phyloP scores from a whole-genome alignment of 768 basidiomycete species.

The Russula olivacea region DNA sequence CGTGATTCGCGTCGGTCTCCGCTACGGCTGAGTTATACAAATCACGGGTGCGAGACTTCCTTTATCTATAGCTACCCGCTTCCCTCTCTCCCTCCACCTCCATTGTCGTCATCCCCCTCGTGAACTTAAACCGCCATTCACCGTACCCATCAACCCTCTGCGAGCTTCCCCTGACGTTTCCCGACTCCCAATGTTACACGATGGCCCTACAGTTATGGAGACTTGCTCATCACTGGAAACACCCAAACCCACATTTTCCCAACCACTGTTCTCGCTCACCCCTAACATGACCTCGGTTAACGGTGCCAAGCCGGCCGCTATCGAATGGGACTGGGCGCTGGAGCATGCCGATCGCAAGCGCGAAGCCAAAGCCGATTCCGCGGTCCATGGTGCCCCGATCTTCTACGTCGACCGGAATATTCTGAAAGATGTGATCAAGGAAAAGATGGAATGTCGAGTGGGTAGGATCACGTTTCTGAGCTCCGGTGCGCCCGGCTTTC shows the following conservation, averaged over 20 bases:
- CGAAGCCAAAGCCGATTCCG: constrained; percentile 59
- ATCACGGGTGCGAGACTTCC: not conserved
- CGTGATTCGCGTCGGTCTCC: constrained; percentile 2
- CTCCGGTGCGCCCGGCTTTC: constrained; percentile 46
- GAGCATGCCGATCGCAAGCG: constrained; percentile 65
- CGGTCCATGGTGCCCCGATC: constrained; percentile 53
- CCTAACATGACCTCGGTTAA: constrained; percentile 4
- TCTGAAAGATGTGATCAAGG: constrained; percentile 70
- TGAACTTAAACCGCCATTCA: not conserved
- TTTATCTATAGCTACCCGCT: not conserved
- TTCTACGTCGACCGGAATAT: constrained; percentile 73
- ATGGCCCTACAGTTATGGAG: constrained; percentile 7
- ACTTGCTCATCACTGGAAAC: constrained; percentile 12
- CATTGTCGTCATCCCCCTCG: not conserved
- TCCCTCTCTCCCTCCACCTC: not conserved
- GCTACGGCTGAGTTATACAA: not conserved
- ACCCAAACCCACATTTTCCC: constrained; percentile 2
- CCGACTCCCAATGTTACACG: constrained; percentile 17
- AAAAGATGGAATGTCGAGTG: constrained; percentile 60
- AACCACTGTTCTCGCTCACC: not conserved
- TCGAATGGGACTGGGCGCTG: constrained; percentile 66
- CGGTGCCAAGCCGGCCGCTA: not conserved
- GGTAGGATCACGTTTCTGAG: constrained; percentile 68
- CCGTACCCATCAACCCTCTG: not conserved
- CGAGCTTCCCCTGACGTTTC: not conserved